Conservation (phyloP, 345 rosid species). For the Abelmoschus esculentus region DNA sequence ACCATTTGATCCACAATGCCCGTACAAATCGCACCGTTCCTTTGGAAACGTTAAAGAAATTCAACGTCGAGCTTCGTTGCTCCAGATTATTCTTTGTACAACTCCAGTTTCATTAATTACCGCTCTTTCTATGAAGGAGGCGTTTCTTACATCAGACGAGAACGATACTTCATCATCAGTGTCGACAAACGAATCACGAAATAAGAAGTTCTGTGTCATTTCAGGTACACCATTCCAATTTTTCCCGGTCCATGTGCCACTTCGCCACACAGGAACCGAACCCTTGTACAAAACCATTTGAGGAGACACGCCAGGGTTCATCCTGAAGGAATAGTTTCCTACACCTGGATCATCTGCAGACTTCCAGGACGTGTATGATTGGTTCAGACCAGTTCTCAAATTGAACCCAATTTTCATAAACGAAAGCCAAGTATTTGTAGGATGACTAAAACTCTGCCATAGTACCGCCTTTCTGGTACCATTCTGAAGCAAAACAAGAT, state of each 20-base stretch:
- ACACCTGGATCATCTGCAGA: not conserved
- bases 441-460: conserved; percentile 61
- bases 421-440: not conserved
- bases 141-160: not conserved
- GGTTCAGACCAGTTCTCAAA: not conserved
- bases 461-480: not conserved
- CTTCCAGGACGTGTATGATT: not conserved
- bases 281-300: not conserved
- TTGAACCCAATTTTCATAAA: not conserved
- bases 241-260: not conserved
- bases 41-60: not conserved
- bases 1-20: not conserved
- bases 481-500: conserved; percentile 39
- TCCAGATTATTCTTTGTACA: not conserved
- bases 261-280: not conserved
- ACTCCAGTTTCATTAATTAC: not conserved
- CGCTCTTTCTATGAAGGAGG: not conserved
- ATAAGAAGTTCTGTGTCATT: not conserved
- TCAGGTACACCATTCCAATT: not conserved
- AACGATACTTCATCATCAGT: not conserved
- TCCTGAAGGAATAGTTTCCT: not conserved
- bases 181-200: not conserved
- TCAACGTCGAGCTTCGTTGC: not conserved
- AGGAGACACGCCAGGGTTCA: not conserved
- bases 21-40: not conserved